Percentiles rank a stretch among this genome's conserved stretches.
phyloP scores from a whole-genome alignment of 2,329 filamentous ascomycete species.

The Colletotrichum tofieldiae region DNA sequence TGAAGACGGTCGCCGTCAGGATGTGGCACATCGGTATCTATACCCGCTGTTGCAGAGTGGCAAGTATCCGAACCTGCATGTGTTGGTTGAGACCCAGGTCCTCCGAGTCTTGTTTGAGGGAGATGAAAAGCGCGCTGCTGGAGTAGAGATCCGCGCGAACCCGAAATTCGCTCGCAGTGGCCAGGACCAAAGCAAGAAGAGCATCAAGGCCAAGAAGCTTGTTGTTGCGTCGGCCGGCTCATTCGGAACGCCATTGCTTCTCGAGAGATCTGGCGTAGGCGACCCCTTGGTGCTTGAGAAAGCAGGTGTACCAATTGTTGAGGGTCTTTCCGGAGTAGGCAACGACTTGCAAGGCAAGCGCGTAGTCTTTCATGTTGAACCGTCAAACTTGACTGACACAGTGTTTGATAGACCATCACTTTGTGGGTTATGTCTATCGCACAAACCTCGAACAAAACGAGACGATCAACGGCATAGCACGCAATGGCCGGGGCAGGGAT shows the following conservation, averaged over 20 bases:
- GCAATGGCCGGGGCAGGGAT: slow-evolving; percentile 56
- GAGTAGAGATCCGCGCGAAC: slow-evolving; percentile 64
- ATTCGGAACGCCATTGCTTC: slow-evolving; percentile 20
- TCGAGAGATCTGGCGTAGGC: slow-evolving; percentile 34
- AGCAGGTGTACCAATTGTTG: slow-evolving; percentile 63
- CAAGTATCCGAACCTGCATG: slow-evolving; percentile 50
- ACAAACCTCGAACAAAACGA: slow-evolving; percentile 57
- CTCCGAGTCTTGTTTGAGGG: slow-evolving; percentile 57
- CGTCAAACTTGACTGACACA: neutral
- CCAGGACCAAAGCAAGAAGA: slow-evolving; percentile 40
- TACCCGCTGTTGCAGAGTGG: slow-evolving; percentile 49
- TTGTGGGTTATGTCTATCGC: slow-evolving; percentile 67
- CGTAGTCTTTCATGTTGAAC: neutral
- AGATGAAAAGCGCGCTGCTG: slow-evolving; percentile 60
- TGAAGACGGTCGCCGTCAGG: slow-evolving; percentile 60
- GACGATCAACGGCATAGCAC: slow-evolving; percentile 66
- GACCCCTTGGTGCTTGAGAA: slow-evolving; percentile 55
- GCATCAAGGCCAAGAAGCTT: slow-evolving; percentile 59
- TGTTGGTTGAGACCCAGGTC: slow-evolving; percentile 50
- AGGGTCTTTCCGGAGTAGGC: slow-evolving; percentile 55
- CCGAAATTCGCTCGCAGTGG: slow-evolving; percentile 52
- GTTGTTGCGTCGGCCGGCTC: slow-evolving; percentile 50
- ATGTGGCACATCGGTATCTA: slow-evolving; percentile 49
- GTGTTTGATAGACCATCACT: slow-evolving; percentile 21
- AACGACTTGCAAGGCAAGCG: slow-evolving; percentile 18